Evolutionary conservation across 78 protist genomes (phyloP), one percentile per base, ranked within the genome.

Genomic region (Dictyostelium purpureum): DNA sequence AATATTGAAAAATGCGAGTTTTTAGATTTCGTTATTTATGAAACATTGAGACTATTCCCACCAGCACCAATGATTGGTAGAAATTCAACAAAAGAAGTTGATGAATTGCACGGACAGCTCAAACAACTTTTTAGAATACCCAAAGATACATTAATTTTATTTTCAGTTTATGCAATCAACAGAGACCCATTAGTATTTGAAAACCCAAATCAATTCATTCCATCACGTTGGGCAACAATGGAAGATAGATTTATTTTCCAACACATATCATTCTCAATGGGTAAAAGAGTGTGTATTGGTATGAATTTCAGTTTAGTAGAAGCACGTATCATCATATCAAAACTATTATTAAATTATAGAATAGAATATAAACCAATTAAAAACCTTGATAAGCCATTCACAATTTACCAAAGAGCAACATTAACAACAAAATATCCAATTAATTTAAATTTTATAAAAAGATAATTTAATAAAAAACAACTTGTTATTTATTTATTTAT

Each of bases 11-110:
- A 11, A 49, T 11, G 14, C 14, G 52, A 28, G 18, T 49, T 82
- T 26, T 28, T 82, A 38, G 90, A 82, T 40, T 82, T 79, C 80
- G 31, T 70, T 18, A 70, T 82, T 28, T n/a, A 69, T 24, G 90
- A 82, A 70, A 82, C 90, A 37, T 65, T 82, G 24, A 67, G 90
- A 82, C 28, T 82, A 67, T 82, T 56, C 10, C 90, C 90, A 52
- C 90, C 90, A 5, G 90, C 90, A 12, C 90, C 90, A 54, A 82
- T 82, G 90, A 56, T 82, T 40, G 90, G 80, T 24, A 67, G 90
- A 71, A 28, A 71, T 12, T 12, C 63, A 18, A 70, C 3, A 35
- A 31, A 19, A 18, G 69, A 79, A 35, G n/a, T n/a, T n/a, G 57
- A 37, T 79, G 66, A 49, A 4, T 4, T 56, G 14, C 26, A 43